A percentile compares a stretch with the other conserved stretches of the same genome.
phyloP scores from a whole-genome alignment of 441 rosid genomes.

The Kokia cookei region DNA sequence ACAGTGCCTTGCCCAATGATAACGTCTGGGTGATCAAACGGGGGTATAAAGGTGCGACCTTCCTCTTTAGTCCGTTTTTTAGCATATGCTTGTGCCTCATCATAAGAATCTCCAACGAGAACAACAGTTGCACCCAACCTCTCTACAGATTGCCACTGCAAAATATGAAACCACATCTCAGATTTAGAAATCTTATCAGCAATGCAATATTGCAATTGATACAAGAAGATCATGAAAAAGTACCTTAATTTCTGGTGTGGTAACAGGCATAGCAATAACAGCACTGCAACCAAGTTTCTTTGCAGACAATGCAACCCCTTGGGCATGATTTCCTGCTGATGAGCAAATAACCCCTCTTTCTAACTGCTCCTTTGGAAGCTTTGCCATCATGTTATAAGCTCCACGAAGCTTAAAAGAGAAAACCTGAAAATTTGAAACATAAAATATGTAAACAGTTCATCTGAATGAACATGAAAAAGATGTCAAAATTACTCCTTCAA shows the following conservation, averaged over 20 bases:
- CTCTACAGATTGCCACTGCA: conserved; percentile 83
- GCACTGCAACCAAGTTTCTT: conserved; percentile 64
- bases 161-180: conserved; percentile 10
- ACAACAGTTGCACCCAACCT: conserved; percentile 76
- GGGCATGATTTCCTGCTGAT: conserved; percentile 98
- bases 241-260: conserved; percentile 94
- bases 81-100: conserved; percentile 84
- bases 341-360: conserved; percentile 84
- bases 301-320: conserved; percentile 93
- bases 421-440: conserved; percentile 38
- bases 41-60: conserved; percentile 73
- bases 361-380: conserved; percentile 57
- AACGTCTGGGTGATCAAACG: conserved; percentile 93
- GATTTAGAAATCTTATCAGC: neutral
- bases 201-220: neutral
- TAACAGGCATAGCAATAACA: conserved; percentile 79
- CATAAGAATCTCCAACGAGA: conserved; percentile 82
- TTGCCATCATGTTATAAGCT: conserved; percentile 94
- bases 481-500: neutral
- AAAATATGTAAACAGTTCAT: neutral
- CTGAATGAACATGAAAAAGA: neutral
- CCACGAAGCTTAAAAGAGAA: conserved; percentile 98
- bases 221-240: neutral
- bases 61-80: conserved; percentile 65
- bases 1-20: conserved; percentile 92